Evolutionary conservation across 148 eudicot species (phyloP).

Genomic region (Amaranthus palmeri): DNA sequence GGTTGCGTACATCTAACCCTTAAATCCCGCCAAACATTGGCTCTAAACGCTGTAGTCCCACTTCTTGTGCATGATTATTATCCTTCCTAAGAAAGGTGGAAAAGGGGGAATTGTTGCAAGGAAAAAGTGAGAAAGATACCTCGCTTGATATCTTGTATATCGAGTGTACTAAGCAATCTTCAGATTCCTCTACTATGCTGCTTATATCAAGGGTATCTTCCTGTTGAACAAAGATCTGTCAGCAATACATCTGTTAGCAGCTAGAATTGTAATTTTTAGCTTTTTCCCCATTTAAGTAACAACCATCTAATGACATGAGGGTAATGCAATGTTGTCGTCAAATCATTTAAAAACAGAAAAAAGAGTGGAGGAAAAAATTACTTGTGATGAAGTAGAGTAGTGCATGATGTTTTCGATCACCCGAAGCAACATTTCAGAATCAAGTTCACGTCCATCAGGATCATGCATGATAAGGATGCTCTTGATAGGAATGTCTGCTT

Average conservation of each 20-base stretch:
- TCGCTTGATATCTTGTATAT: constrained; percentile 40
- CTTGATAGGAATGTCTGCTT: constrained; percentile 42
- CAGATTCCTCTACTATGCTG: constrained; percentile 27
- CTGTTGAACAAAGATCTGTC: constrained; percentile 30
- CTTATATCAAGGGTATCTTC: constrained; percentile 20
- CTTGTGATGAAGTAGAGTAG: constrained; percentile 32
- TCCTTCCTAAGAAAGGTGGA: neutral
- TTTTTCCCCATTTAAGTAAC: neutral
- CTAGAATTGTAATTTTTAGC: neutral
- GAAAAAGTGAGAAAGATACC: constrained; percentile 30
- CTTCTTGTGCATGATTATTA: no score
- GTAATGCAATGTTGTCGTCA: neutral
- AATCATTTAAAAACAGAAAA: neutral
- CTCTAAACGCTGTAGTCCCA: no score
- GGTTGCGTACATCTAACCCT: no score
- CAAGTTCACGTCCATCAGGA: constrained; percentile 48
- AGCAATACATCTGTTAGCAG: neutral
- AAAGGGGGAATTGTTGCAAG: neutral
- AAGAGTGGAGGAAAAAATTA: constrained; percentile 3
- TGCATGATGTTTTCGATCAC: constrained; percentile 44
- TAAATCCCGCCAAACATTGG: no score
- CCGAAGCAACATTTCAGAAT: constrained; percentile 49
- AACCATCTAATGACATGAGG: neutral
- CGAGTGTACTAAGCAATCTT: constrained; percentile 37
- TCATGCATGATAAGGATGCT: constrained; percentile 52